Base-by-base conservation (phyloP, 176 grass and related monocot genomes). In the Cenchrus americanus region DNA sequence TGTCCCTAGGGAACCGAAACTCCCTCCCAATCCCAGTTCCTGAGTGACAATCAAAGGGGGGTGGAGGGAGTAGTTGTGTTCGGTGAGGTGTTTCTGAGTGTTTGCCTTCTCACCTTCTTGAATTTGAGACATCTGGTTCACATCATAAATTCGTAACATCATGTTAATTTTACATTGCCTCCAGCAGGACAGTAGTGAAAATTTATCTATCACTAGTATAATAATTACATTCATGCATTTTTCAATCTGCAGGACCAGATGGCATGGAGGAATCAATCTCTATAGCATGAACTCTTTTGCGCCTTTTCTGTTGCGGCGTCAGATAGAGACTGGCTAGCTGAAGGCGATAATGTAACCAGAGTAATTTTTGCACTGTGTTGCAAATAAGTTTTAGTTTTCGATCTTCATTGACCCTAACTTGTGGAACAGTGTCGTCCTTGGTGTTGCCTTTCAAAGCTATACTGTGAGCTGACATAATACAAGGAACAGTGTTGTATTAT, bases 231-330 rank as follows among this genome's bases (percentile, higher is more conserved):
- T 37, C 34, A 37, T 37, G 34, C 34, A 37, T 37, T 37, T 37
- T 37, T 37, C 42, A 17, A 75, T 69, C 12, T 80, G 76, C 82
- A 89, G 82, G 87, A 80, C n/a, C 76, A 18, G 30, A 80, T 80
- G 82, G 1, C 0, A 69, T 47, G 47, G 68, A 79, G 61, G 52
- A 89, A 69, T 13, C 69, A 8, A 0, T 89, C 68, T 22, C 82
- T 10, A 74, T 89, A 75, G 15, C 76, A 26, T 80, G 69, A 89
- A 75, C 69, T 75, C 42, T 51, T 46, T 41, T 8, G 0, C 14
- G 69, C 50, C 57, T 43, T 19, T 53, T 7, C 47, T 50, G 49
- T 65, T 55, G 60, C 69, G 73, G 24, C 54, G 32, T 65, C 65
- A 64, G 50, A 83, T 71, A 49, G 30, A 62, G 17, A 66, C 44